phyloP scores from a whole-genome alignment of 345 rosid species.

The Eucalyptus erythrocorys region DNA sequence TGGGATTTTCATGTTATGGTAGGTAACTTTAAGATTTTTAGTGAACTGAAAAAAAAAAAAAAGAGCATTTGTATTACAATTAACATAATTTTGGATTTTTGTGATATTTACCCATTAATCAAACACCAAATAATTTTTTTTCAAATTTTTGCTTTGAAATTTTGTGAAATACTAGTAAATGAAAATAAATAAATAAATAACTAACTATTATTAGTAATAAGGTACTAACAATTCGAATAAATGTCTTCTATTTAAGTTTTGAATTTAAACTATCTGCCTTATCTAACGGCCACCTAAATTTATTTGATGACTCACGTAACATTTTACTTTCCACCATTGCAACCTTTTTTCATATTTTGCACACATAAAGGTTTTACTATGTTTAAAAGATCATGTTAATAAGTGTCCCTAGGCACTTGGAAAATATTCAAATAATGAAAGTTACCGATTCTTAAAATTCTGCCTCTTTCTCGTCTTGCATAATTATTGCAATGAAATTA shows the following conservation, averaged over 20 bases:
- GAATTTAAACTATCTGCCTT: background rate
- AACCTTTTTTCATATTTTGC: background rate
- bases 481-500: background rate
- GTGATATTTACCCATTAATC: too few relatives aligned
- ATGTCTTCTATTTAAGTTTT: background rate
- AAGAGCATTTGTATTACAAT: too few relatives aligned
- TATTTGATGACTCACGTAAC: accelerated
- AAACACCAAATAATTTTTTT: background rate
- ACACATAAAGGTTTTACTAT: background rate
- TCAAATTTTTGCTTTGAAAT: background rate
- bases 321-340: background rate
- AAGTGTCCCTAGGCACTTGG: background rate
- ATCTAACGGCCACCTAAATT: accelerated
- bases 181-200: background rate
- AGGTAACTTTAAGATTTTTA: too few relatives aligned
- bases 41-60: too few relatives aligned
- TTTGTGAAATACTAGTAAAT: background rate
- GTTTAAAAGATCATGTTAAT: background rate
- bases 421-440: background rate
- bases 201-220: too few relatives aligned
- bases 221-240: background rate
- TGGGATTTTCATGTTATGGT: too few relatives aligned
- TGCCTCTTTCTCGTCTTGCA: accelerated
- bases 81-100: too few relatives aligned
- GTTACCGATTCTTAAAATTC: too few relatives aligned